Evolutionary conservation across 495 filamentous ascomycete species (phyloP).

Genomic region (Penicillium argentinense): DNA sequence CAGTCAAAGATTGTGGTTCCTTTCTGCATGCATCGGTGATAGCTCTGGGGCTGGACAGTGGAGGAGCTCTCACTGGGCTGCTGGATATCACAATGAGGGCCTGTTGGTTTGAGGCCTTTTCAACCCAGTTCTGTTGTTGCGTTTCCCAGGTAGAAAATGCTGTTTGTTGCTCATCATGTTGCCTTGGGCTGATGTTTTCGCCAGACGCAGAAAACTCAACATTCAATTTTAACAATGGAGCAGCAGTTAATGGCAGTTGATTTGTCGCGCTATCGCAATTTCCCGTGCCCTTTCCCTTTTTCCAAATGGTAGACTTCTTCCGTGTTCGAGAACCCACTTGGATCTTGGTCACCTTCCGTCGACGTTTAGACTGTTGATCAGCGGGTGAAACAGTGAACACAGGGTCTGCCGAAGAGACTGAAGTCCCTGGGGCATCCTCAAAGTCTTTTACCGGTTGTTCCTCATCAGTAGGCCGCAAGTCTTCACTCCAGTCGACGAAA

Average conservation of each 20-base stretch:
- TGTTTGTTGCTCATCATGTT: no score
- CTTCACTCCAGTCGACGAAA: slow-evolving; percentile 37
- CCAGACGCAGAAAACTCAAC: neutral
- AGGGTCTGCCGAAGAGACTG: slow-evolving; percentile 17
- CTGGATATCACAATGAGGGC: no score
- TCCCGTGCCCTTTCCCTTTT: no score
- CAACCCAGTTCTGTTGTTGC: no score
- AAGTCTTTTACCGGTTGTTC: slow-evolving; percentile 5
- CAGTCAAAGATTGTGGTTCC: neutral
- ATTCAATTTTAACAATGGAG: no score
- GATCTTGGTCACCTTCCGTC: slow-evolving; percentile 9
- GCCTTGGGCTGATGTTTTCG: no score
- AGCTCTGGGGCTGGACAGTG: no score
- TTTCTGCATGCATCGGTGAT: neutral
- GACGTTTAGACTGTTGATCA: slow-evolving; percentile 1
- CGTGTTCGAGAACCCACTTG: slow-evolving; percentile 10
- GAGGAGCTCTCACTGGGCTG: no score
- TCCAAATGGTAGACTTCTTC: slow-evolving; percentile 10
- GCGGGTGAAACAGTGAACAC: neutral
- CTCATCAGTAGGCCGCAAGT: slow-evolving; percentile 30
- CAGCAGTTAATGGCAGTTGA: slow-evolving; percentile 12
- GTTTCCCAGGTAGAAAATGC: no score
- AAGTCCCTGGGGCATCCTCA: slow-evolving; percentile 5
- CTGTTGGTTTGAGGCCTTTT: no score
- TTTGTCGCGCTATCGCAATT: no score